phyloP scores from a whole-genome alignment of 129 eudicot genomes.

The Escallonia rubra region DNA sequence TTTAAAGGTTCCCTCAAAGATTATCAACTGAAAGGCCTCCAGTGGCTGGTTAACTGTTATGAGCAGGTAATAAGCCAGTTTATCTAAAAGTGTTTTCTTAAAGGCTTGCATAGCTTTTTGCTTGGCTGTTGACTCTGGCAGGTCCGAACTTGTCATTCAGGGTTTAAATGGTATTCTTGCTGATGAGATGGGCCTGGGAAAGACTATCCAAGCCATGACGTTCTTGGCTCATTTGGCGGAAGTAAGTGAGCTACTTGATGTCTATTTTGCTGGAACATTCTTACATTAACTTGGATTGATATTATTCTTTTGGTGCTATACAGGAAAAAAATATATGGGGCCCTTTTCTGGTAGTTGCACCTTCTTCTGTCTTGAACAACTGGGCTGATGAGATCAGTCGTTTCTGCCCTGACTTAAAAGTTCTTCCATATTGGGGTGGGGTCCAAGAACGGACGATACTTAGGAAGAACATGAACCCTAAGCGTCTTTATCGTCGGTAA shows the following conservation, averaged over 20 bases:
- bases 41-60: conserved; percentile 98
- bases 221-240: conserved; percentile 98
- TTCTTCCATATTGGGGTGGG: conserved; percentile 99
- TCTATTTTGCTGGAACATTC: neutral
- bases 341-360: conserved; percentile 97
- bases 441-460: conserved; percentile 76
- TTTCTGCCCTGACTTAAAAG: conserved; percentile 90
- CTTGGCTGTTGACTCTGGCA: conserved; percentile 4
- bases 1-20: conserved; percentile 91
- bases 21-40: conserved; percentile 95
- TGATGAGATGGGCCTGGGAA: conserved; percentile 99
- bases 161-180: conserved; percentile 99
- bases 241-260: conserved; percentile 42
- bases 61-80: conserved; percentile 64
- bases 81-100: neutral
- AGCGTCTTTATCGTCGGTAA: conserved; percentile 93
- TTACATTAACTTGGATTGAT: conserved; percentile 10
- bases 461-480: conserved; percentile 88
- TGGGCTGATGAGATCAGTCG: conserved; percentile 99
- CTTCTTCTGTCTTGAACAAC: conserved; percentile 91
- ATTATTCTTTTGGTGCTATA: neutral
- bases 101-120: conserved; percentile 7
- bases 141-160: conserved; percentile 30
- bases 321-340: conserved; percentile 99
- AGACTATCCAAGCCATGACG: conserved; percentile 98